Evolutionary conservation across 1,139 yeast species (phyloP), one percentile per base, ranked within the genome.

Genomic region (Tardiomyces digboiensis): DNA sequence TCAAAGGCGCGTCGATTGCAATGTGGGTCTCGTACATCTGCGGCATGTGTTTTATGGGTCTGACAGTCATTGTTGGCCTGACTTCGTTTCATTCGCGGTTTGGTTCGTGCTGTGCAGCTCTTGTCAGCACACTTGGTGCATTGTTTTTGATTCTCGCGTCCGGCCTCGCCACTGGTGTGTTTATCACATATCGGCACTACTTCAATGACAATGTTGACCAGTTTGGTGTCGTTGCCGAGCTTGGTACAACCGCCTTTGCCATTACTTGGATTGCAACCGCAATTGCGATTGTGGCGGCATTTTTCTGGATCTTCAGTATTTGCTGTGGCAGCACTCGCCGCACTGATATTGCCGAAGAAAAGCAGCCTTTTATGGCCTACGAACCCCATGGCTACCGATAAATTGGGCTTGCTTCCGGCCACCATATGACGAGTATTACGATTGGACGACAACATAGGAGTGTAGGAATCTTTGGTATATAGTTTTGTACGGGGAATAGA

Each of bases 181-280:
- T 55, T 56, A 42, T 49, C n/a, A 58, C 62, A 21, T 58, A 71
- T 45, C 51, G 58, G 36, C 57, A 61, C 29, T 61, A 64, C 40
- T 66, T 75, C 62, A 67, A 73, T 50, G 53, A 68, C 22, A 54
- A 55, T 12, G 50, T 53, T 6, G 49, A 44, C 10, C 49, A 52
- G 2, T 67, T 59, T 48, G 78, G 78, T 14, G 62, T 72, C 38
- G 46, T 47, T 7, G 76, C 75, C 3, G 46, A 64, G 1, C 49
- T 67, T 40, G 68, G 66, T 39, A 55, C 58, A 21, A 54, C 60
- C 21, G 68, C 67, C 41, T 62, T 67, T 36, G 73, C 64, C 2
- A 46, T 71, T 22, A 62, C 71, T 14, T 76, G 80, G 80, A 67
- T 66, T 22, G 70, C 74, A 7, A 59, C 66, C 2, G 73, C 53